Evolutionary conservation across 768 basidiomycete species (phyloP).

Genomic region (Pleurotus salmoneostramineus): DNA sequence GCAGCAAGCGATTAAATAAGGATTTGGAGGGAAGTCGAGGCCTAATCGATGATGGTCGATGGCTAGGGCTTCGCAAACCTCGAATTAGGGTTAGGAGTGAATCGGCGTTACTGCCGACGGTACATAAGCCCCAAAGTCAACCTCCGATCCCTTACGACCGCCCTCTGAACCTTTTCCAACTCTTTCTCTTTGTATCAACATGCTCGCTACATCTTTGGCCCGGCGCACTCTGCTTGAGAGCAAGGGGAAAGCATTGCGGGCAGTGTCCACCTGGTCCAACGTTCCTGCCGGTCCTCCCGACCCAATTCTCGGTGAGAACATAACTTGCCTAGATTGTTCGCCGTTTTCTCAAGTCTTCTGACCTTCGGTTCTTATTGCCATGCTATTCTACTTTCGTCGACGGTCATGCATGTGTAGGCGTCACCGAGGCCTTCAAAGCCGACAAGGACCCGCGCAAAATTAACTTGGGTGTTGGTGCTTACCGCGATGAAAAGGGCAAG

Average conservation of each 20-base stretch:
- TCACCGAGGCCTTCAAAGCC: slow-evolving; percentile 96
- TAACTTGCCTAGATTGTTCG: slow-evolving; percentile 4
- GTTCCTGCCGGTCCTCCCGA: slow-evolving; percentile 90
- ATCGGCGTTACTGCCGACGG: slow-evolving; percentile 2
- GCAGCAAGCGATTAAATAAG: neutral
- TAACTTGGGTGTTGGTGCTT: slow-evolving; percentile 96
- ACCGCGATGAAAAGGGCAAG: slow-evolving; percentile 91
- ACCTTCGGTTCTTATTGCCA: slow-evolving; percentile 12
- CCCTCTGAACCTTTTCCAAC: slow-evolving; percentile 15
- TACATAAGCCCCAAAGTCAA: neutral
- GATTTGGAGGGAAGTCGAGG: neutral
- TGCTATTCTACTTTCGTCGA: slow-evolving; percentile 1
- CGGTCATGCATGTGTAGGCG: slow-evolving; percentile 39
- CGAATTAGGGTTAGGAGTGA: slow-evolving; percentile 16
- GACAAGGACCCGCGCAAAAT: slow-evolving; percentile 92
- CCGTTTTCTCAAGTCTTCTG: neutral
- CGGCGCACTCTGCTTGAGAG: slow-evolving; percentile 44
- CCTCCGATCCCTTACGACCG: slow-evolving; percentile 10
- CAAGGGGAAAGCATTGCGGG: slow-evolving; percentile 32
- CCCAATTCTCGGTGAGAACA: slow-evolving; percentile 75
- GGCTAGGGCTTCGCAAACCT: slow-evolving; percentile 8
- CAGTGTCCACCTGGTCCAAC: slow-evolving; percentile 73
- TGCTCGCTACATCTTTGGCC: slow-evolving; percentile 46
- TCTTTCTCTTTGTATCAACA: slow-evolving; percentile 22
- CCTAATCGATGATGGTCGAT: slow-evolving; percentile 11